Conservation (phyloP, 2,329 filamentous ascomycete genomes). For the Aspergillus hortae region DNA sequence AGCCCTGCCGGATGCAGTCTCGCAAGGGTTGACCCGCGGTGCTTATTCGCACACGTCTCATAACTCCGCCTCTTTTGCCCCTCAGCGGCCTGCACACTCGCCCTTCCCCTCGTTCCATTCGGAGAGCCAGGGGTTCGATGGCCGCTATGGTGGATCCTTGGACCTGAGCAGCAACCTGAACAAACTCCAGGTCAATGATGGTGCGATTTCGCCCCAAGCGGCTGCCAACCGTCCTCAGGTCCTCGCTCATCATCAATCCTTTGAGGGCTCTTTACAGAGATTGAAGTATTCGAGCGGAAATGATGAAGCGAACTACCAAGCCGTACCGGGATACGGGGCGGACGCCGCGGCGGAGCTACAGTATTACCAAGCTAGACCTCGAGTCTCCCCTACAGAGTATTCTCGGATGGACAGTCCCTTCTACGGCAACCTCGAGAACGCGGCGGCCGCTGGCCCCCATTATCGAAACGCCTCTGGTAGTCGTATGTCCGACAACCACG, state of each 20-base stretch:
- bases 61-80: slow-evolving; percentile 30
- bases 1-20: slow-evolving; percentile 25
- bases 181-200: slow-evolving; percentile 35
- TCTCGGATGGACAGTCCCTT: slow-evolving; percentile 44
- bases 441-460: slow-evolving; percentile 34
- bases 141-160: slow-evolving; percentile 26
- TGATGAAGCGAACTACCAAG: slow-evolving; percentile 29
- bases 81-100: slow-evolving; percentile 34
- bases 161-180: slow-evolving; percentile 28
- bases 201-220: slow-evolving; percentile 30
- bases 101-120: slow-evolving; percentile 39
- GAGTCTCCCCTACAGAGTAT: slow-evolving; percentile 46
- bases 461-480: slow-evolving; percentile 43
- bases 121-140: slow-evolving; percentile 33
- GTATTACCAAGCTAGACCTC: slow-evolving; percentile 36
- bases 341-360: slow-evolving; percentile 30
- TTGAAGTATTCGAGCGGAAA: slow-evolving; percentile 37
- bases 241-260: slow-evolving; percentile 30
- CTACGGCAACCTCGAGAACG: slow-evolving; percentile 45
- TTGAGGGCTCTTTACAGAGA: slow-evolving; percentile 46
- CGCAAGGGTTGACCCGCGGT: slow-evolving; percentile 21
- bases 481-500: slow-evolving; percentile 42
- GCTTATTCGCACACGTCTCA: slow-evolving; percentile 33
- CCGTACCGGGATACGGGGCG: slow-evolving; percentile 20
- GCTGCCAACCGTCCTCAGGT: slow-evolving; percentile 26